Evolutionary conservation across 441 rosid species (phyloP), one percentile per base, ranked within the genome.

Genomic region (Daphne laureola): DNA sequence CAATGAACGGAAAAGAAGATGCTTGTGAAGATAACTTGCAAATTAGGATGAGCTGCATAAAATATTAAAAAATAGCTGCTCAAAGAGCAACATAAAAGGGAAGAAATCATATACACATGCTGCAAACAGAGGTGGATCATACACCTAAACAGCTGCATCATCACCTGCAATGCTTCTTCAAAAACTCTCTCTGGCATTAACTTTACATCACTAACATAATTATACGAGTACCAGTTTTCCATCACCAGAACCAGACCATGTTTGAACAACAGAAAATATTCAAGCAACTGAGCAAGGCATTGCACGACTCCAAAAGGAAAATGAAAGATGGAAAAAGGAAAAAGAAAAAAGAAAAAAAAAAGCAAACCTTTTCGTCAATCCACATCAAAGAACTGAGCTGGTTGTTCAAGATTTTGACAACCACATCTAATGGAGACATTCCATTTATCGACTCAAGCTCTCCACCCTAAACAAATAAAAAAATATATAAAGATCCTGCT

Each of bases 361-460:
- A 31, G 38, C 9, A 61, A 58, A 92, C 98, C 87, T 93, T 93
- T 72, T 93, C 98, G 64, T 93, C 98, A 51, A 93, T 81, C 97
- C 96, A 89, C 92, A 89, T 84, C 47, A 93, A 74, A 61, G 98
- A 93, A 64, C 96, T 84, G 15, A 93, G 78, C 78, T 93, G 98
- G 74, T 93, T 93, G 80, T 93, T 93, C 59, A 93, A 74, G 73
- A 93, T 89, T 50, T 80, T 74, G 43, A 86, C 96, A 43, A 92
- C 96, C 69, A 75, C 81, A 67, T 93, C 98, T 55, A 93, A 57
- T 38, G 98, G 97, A 72, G 81, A 74, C 95, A 84, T 87, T 64
- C 87, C 84, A 50, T 85, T 95, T 23, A 83, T 51, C 17, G 84
- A 69, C 55, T 83, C 93, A 17, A 84, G 83, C 58, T 85, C 97